Percentiles rank a stretch among this genome's conserved stretches.
Conservation (phyloP, 176 grass and related monocot species). For the Chloris gayana region DNA sequence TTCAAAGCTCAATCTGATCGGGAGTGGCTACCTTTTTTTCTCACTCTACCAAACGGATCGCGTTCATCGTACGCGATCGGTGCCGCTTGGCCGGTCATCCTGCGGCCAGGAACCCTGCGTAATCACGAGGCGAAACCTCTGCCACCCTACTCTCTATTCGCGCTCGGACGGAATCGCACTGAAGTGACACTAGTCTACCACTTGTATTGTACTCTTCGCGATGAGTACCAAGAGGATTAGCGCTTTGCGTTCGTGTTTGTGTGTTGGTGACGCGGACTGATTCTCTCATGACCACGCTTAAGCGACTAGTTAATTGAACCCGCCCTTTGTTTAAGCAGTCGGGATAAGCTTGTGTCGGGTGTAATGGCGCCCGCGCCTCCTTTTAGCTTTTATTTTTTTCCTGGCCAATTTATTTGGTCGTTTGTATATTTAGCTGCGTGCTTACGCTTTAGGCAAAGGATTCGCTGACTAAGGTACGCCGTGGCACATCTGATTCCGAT, state of each 20-base stretch:
- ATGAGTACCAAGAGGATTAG: neutral
- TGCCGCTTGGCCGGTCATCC: neutral
- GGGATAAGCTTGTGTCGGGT: conserved; percentile 24
- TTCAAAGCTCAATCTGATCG: neutral
- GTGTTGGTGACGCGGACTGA: conserved; percentile 4
- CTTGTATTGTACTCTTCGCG: neutral
- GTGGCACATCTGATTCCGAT: conserved; percentile 36
- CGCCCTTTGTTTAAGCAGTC: conserved; percentile 2
- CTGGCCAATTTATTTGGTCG: neutral
- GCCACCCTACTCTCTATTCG: neutral
- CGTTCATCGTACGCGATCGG: neutral
- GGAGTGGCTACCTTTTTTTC: neutral
- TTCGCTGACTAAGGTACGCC: conserved; percentile 5
- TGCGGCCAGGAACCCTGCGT: neutral
- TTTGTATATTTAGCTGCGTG: neutral
- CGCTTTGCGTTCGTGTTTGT: neutral
- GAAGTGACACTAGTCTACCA: neutral
- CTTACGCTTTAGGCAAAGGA: conserved; percentile 2
- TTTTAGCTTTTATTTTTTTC: neutral
- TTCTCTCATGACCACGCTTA: conserved; percentile 6
- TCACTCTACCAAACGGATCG: neutral
- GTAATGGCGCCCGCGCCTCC: neutral
- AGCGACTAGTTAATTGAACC: neutral
- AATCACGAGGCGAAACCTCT: neutral
- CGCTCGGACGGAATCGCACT: neutral